Conservation (phyloP, 2,329 filamentous ascomycete genomes). For the Aureobasidium sp. region DNA sequence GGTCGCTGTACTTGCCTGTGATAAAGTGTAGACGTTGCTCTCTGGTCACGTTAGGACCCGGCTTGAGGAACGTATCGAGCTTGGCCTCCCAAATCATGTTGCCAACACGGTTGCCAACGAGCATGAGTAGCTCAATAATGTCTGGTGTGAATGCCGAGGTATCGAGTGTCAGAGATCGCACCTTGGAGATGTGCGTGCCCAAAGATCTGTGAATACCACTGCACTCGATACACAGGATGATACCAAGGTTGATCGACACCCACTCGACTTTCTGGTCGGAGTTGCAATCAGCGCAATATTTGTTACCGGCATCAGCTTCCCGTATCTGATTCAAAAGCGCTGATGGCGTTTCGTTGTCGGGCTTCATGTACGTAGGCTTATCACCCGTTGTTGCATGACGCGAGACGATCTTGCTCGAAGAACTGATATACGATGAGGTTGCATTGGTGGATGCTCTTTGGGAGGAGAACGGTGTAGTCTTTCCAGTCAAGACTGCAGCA, state of each 20-base stretch:
- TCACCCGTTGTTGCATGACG: conserved; percentile 88
- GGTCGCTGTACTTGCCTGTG: conserved; percentile 86
- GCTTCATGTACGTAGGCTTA: conserved; percentile 63
- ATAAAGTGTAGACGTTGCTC: conserved; percentile 94
- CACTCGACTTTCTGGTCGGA: conserved; percentile 91
- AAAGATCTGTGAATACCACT: conserved; percentile 94
- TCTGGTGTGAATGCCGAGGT: conserved; percentile 94
- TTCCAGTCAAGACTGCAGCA: conserved; percentile 85
- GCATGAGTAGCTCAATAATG: conserved; percentile 85
- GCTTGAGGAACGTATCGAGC: conserved; percentile 67
- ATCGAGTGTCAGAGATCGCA: conserved; percentile 88
- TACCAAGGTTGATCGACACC: conserved; percentile 96
- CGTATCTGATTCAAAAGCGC: conserved; percentile 80
- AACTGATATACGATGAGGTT: background rate
- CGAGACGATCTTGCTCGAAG: conserved; percentile 52
- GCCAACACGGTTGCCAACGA: conserved; percentile 87
- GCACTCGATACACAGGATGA: conserved; percentile 95
- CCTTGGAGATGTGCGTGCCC: conserved; percentile 95
- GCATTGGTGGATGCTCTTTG: conserved; percentile 36
- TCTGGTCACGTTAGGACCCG: conserved; percentile 65
- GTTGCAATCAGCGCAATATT: conserved; percentile 88
- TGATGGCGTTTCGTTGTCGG: conserved; percentile 71
- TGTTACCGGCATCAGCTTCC: conserved; percentile 86
- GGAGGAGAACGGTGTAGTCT: conserved; percentile 65
- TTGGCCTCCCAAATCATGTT: conserved; percentile 95